Evolutionary conservation across 1,284 basidiomycete genomes (phyloP), one percentile per base, ranked within the genome.

Genomic region (Ceratobasidium sp.): DNA sequence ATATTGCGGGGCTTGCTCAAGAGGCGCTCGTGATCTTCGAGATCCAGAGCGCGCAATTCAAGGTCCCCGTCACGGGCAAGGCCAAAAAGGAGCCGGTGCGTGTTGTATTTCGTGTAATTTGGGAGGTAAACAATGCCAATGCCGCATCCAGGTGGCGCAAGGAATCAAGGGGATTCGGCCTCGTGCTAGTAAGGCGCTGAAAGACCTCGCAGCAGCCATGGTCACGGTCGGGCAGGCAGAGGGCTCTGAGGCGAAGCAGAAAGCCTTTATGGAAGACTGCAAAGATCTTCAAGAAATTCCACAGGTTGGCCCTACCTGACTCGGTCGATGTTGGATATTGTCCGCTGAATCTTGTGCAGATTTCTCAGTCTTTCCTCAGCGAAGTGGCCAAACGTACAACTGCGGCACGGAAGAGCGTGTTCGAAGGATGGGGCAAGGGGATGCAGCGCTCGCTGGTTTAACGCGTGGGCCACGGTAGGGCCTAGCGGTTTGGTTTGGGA

Each of bases 11-110:
- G 14, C 81, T 94, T 59, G 86, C 87, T 0, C 92, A 94, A 80
- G 93, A 95, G 84, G 91, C 90, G 5, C 87, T 91, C 77, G 83
- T 92, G 64, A 81, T 93, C 11, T 85, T 93, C 74, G 81, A 84
- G 14, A 83, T 90, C 34, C 90, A 89, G 79, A 73, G 71, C 39
- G 58, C 71, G n/a, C 71, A 73, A 31, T 73, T 73, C 71, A 73
- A 73, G 48, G 71, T 73, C 11, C 71, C 71, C 19, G 49, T 49
- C 9, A 73, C 71, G 1, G 71, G 71, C 48, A 73, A 73, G 37
- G 71, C 71, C 31, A 73, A 73, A 73, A 73, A 73, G 48, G 71
- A 73, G 2, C 71, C 71, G 59, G 71, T 73, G 49, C 58, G 71
- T 63, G 71, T 34, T 49, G 0, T 24, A 27, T 71, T 27, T 34